A percentile compares a stretch with the other conserved stretches of the same genome.
These are phyloP conservation scores for Isatis lusitanica DNA, from an alignment of 441 rosid genomes.

Conservation along the genomic window DNA sequence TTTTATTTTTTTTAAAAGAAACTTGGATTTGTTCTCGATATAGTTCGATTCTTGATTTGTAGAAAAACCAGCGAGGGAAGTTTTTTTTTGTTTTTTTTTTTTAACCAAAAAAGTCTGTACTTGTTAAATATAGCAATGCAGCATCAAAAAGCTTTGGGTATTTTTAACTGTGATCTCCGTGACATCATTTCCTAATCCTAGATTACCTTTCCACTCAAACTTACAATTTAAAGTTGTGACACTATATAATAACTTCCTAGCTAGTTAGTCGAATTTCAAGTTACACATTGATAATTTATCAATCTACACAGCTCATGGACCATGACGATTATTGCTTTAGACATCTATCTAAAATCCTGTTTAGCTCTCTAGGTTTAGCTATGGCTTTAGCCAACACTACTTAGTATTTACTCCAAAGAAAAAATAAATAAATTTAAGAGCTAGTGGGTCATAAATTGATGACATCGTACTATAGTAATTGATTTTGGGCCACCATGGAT, in stretches of 20 bases:
- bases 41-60: neutral
- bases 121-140: neutral
- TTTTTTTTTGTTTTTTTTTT: no score
- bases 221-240: neutral
- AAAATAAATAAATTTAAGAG: neutral
- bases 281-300: neutral
- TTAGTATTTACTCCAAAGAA: no score
- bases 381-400: neutral
- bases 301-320: neutral
- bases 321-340: neutral
- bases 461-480: neutral
- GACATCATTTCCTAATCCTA: neutral
- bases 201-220: neutral
- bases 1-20: no score
- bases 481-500: conserved; percentile 4
- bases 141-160: neutral
- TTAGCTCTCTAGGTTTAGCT: neutral
- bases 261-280: neutral
- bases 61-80: neutral
- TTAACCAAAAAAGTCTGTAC: no score
- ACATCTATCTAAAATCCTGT: neutral
- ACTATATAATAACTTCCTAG: neutral
- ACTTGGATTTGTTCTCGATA: neutral
- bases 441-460: neutral
- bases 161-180: neutral